Evolutionary conservation across 2,329 filamentous ascomycete genomes (phyloP).

Genomic region (Paraphaeosphaeria sporulosa): DNA sequence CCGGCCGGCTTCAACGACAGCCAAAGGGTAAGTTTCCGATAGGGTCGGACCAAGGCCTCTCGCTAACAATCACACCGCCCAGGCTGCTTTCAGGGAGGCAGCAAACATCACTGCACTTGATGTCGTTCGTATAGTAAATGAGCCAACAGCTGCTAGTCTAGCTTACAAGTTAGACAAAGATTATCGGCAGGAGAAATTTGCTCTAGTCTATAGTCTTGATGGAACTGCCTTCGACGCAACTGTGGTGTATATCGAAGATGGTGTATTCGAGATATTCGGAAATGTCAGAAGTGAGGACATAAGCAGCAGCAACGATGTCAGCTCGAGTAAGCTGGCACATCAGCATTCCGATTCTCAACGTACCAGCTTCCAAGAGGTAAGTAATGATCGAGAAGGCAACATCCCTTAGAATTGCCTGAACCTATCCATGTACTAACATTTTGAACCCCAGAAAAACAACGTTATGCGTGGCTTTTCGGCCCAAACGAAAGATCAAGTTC

Average conservation of each 20-base stretch:
- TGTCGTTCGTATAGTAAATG: slow-evolving; percentile 94
- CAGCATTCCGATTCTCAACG: no score
- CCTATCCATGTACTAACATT: no score
- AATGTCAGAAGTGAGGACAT: background rate
- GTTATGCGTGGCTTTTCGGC: no score
- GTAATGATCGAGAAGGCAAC: no score
- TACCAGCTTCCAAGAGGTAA: no score
- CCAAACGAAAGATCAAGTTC: no score
- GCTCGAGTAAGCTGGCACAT: background rate
- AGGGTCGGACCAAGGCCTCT: background rate
- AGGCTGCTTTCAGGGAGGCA: slow-evolving; percentile 95
- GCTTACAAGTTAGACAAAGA: slow-evolving; percentile 77
- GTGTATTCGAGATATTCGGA: slow-evolving; percentile 74
- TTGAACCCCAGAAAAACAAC: no score
- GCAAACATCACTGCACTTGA: slow-evolving; percentile 91
- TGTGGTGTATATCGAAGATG: slow-evolving; percentile 85
- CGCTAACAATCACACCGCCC: slow-evolving; percentile 31
- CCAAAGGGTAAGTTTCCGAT: slow-evolving; percentile 58
- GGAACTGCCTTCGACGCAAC: slow-evolving; percentile 58
- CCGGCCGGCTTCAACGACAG: slow-evolving; percentile 99
- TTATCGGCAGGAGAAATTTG: slow-evolving; percentile 43
- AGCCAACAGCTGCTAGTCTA: slow-evolving; percentile 93
- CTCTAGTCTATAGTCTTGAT: slow-evolving; percentile 52
- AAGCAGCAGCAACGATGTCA: background rate
- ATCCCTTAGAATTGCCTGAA: no score